Evolutionary conservation across 768 basidiomycete genomes (phyloP), one percentile per base, ranked within the genome.

Genomic region (Pisolithus microcarpus): DNA sequence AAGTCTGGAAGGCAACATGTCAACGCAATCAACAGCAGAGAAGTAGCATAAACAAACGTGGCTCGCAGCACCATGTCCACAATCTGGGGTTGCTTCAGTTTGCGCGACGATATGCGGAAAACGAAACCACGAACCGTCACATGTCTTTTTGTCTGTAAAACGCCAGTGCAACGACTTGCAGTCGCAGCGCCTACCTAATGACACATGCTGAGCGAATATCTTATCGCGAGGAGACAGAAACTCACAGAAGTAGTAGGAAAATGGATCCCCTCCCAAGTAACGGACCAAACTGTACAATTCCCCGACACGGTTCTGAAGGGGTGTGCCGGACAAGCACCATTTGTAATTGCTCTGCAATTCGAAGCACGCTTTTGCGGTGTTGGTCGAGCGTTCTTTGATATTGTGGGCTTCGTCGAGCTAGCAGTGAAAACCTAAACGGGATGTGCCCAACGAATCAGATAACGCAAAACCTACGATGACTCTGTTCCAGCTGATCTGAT

Each of bases 291-390:
- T 96, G 71, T 99, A 99, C 46, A 99, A 70, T 65, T 99, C 96
- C 56, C 96, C 96, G n/a, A 99, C 96, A 57, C 96, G 85, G 62
- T 97, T 97, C 67, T 99, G 95, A 8, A 99, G 73, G 0, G 95
- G 95, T 6, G 95, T 97, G 5, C 94, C 94, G 30, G 93, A 96
- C 26, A 99, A 74, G 69, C 96, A 99, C 96, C 96, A 99, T 53
- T 81, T 82, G 57, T 80, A 91, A 45, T 79, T 79, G 49, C 85
- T 80, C 56, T 84, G 68, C 10, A 99, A 74, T 50, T 92, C 87
- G 64, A 99, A 99, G 0, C 91, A 80, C n/a, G 93, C 94, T 67
- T 95, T 97, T 1, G 95, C 94, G 0, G 95, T 97, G 63, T 95
- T 97, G 1, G 91, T 93, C 4, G 82, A 71, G 4, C 95, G 82